Base-by-base conservation (phyloP, 176 grass and related monocot genomes). In the Musa acuminata region DNA sequence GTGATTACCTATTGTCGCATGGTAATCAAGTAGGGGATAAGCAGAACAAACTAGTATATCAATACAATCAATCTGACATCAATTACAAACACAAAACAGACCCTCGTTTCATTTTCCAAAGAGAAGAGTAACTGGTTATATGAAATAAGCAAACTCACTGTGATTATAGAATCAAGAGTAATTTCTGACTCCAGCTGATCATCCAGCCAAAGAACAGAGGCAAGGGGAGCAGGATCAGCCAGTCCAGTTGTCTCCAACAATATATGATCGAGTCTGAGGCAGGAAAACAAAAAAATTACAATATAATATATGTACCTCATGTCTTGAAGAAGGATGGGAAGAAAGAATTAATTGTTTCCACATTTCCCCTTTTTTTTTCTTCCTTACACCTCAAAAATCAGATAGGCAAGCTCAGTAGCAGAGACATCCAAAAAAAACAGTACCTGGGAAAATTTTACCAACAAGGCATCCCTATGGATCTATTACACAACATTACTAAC, bases 211-310 rank as follows among this genome's bases (percentile, higher is more conserved):
- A 98, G 88, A 85, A 98, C 73, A 57, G 88, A 93, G 8, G 87
- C 90, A 73, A 98, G 86, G 26, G 95, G 95, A 76, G 90, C 90
- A 77, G 95, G 95, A 84, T 98, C 86, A 17, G 95, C 88, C 80
- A 98, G 80, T 69, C 90, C 90, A 51, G 95, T 98, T 66, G 95
- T 98, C 88, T 98, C 95, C 55, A 98, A 86, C 85, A 98, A 89
- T 82, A 98, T 93, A 72, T 98, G 88, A 84, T 98, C 95, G 75
- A 98, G 92, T 85, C 95, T 98, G 82, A 73, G 64, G 24, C 16
- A 84, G 21, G 81, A 24, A 21, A 75, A 62, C 20, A 58, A 70
- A 21, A 19, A 14, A 49, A 70, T 70, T 70, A 72, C 17, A 79
- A 50, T 49, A 53, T 48, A 27, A n/a, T 67, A n/a, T 75, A 74